Evolutionary conservation across 1,139 yeast genomes (phyloP), one percentile per base, ranked within the genome.

Genomic region (Kurtzmaniella quercitrusa): DNA sequence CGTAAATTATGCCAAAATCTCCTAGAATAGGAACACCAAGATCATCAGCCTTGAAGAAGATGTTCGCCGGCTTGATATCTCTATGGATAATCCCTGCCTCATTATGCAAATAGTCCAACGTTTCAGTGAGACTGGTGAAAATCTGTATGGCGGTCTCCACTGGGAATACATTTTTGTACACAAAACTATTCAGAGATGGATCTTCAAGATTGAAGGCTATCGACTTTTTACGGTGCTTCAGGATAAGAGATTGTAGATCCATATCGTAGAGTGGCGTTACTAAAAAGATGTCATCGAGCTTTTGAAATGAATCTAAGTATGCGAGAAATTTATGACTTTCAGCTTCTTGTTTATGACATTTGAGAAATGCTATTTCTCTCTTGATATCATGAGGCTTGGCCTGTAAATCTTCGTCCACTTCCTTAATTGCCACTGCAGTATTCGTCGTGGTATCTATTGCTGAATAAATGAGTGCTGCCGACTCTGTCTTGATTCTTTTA

Each of bases 41-140:
- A 5, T 56, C 54, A 2, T 56, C 54, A 11, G 16, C 11, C 34
- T 39, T 38, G 52, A 87, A 75, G 60, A 88, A 62, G 36, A 91
- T 73, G 56, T 91, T 91, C 16, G 80, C 80, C 0, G 95, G 95
- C 60, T 91, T 91, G 44, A 91, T 65, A 60, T 91, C 98, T 40
- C 98, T 73, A 58, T 91, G 98, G 14, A 91, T 89, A n/a, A 91
- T 75, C 0, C 82, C 82, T 2, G 69, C 53, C 0, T 59, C 51
- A 46, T 83, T 38, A 43, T 68, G 74, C 17, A 69, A 46, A 45
- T 56, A 65, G 29, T 41, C 38, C 14, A 68, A 51, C 1, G 62
- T 61, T 14, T 44, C 48, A 9, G 55, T 48, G 27, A 68, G 43
- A 17, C 56, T 54, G 14, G 31, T 36, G 1, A 66, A 39, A n/a